phyloP scores from a whole-genome alignment of 2,329 filamentous ascomycete genomes.

The Emericellopsis cladophorae region DNA sequence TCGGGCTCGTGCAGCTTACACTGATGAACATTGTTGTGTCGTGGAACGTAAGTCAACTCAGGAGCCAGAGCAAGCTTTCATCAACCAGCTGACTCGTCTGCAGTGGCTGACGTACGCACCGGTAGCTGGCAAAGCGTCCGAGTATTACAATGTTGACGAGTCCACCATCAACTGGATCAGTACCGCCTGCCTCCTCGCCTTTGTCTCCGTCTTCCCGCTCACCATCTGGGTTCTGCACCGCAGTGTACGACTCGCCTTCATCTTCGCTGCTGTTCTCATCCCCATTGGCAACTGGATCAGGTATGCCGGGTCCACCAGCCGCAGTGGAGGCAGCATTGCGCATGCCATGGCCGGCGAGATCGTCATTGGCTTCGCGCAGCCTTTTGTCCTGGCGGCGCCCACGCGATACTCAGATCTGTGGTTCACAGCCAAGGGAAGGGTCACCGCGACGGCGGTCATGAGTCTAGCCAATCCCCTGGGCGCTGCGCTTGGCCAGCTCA shows the following conservation, averaged over 20 bases:
- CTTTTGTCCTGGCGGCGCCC: constrained; percentile 81
- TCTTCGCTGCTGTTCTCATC: constrained; percentile 59
- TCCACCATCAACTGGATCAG: constrained; percentile 85
- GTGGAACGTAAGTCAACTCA: constrained; percentile 67
- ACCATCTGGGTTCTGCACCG: constrained; percentile 68
- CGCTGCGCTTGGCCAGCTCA: constrained; percentile 75
- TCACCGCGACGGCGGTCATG: constrained; percentile 75
- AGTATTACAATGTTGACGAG: constrained; percentile 65
- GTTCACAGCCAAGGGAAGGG: constrained; percentile 77
- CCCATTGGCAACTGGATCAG: constrained; percentile 86
- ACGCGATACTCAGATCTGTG: constrained; percentile 88
- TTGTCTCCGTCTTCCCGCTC: constrained; percentile 58
- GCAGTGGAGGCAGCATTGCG: constrained; percentile 51
- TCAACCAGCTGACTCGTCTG: neutral
- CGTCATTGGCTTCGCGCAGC: constrained; percentile 77
- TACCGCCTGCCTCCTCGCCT: constrained; percentile 77
- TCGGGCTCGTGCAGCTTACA: constrained; percentile 72
- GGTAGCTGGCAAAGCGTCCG: constrained; percentile 59
- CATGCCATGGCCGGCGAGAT: constrained; percentile 86
- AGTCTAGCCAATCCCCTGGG: constrained; percentile 85
- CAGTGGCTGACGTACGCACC: constrained; percentile 90
- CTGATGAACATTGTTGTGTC: constrained; percentile 86
- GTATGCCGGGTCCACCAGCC: constrained; percentile 52
- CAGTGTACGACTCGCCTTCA: constrained; percentile 67
- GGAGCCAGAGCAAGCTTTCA: neutral